Evolutionary conservation across 371 early-diverging fungal species (phyloP).

Genomic region (Mycotypha africana): DNA sequence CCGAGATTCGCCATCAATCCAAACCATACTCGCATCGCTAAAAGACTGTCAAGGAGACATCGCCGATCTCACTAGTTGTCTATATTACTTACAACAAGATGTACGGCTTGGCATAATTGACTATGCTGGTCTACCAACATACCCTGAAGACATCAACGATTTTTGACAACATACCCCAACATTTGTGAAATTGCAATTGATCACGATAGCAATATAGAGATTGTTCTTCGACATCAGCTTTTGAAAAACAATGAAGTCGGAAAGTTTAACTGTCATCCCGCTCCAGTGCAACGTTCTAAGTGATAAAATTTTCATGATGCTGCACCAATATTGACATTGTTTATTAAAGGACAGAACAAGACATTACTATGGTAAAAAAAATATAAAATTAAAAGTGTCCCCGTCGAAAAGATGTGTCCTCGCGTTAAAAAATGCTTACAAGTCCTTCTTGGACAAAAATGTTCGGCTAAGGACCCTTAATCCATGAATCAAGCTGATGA

Average conservation of each 20-base stretch:
- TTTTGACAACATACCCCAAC: constrained; percentile 5
- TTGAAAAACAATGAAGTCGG: neutral
- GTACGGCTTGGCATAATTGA: constrained; percentile 11
- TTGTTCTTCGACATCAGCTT: neutral
- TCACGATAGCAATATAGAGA: neutral
- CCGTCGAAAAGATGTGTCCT: too few species aligned
- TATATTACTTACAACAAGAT: constrained; percentile 7
- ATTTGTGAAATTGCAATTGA: constrained; percentile 1
- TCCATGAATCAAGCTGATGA: too few species aligned
- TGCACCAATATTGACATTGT: too few species aligned
- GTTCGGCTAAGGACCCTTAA: too few species aligned
- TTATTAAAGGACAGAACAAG: too few species aligned
- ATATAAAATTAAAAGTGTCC: too few species aligned
- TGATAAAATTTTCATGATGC: too few species aligned
- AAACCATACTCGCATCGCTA: constrained; percentile 1
- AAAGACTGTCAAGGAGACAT: constrained; percentile 9
- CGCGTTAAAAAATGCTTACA: too few species aligned
- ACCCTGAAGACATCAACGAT: constrained; percentile 8
- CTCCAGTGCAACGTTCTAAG: constrained; percentile 2
- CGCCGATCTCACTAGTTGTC: constrained; percentile 5
- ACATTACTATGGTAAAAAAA: too few species aligned
- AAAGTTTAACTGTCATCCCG: constrained; percentile 2
- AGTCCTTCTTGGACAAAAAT: too few species aligned
- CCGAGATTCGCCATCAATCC: constrained; percentile 5
- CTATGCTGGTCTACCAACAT: constrained; percentile 9